Percentiles rank a stretch among this genome's conserved stretches.
Evolutionary conservation across 192 early-diverging fungal species (phyloP).

Genomic region (Entomortierella chlamydospora): DNA sequence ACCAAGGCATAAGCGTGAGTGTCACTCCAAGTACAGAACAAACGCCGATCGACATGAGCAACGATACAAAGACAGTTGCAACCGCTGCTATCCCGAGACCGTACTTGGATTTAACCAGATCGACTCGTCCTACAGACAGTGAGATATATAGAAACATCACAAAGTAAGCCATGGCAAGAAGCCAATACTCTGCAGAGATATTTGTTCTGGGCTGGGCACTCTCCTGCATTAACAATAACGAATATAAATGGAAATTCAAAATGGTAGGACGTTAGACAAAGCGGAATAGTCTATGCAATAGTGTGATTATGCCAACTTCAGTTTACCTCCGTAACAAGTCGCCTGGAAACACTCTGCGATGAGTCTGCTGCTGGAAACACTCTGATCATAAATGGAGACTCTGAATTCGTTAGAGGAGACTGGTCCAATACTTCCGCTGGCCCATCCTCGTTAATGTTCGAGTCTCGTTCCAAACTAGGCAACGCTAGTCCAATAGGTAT

Average conservation of each 20-base stretch:
- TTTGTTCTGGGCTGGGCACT: conserved; percentile 31
- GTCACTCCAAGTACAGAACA: conserved; percentile 69
- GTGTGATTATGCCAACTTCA: too few species aligned
- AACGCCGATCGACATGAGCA: conserved; percentile 74
- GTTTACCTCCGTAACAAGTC: conserved; percentile 40
- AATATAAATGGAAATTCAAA: too few species aligned
- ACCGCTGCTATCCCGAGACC: conserved; percentile 76
- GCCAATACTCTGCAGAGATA: conserved; percentile 48
- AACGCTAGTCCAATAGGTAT: not conserved
- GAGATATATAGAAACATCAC: conserved; percentile 79
- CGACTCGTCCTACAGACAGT: conserved; percentile 69
- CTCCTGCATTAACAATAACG: conserved; percentile 12
- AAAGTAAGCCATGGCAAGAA: conserved; percentile 68
- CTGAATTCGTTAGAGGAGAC: not conserved
- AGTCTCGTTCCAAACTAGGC: not conserved
- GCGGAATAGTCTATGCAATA: too few species aligned
- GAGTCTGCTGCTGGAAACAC: not conserved
- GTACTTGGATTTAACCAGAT: conserved; percentile 83
- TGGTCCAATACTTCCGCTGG: not conserved
- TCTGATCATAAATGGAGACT: conserved; percentile 7
- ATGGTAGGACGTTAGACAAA: too few species aligned
- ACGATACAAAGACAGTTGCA: conserved; percentile 69
- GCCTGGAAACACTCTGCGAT: conserved; percentile 12
- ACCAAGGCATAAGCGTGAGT: conserved; percentile 74
- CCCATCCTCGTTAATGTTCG: not conserved